Percentiles rank a stretch among this genome's conserved stretches.
phyloP scores from a whole-genome alignment of 116 monocot genomes.

The Papilionanthe hybrid region DNA sequence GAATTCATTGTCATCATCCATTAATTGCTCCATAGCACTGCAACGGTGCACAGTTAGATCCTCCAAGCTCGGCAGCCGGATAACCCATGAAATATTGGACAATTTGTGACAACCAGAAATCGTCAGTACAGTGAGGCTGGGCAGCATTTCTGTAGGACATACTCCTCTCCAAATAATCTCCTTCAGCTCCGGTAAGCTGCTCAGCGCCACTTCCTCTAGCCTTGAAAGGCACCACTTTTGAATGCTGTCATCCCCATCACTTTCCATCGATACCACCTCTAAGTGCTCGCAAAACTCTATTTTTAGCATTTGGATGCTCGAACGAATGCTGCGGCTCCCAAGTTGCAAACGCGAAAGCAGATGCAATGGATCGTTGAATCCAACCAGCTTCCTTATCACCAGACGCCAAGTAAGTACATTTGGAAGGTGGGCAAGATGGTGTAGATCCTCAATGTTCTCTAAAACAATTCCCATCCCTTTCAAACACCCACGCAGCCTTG shows the following conservation, averaged over 20 bases:
- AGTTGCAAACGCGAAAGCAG: neutral
- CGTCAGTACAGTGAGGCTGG: constrained; percentile 1
- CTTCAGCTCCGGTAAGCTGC: neutral
- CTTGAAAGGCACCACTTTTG: neutral
- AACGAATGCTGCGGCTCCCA: neutral
- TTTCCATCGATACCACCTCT: constrained; percentile 8
- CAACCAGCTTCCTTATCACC: neutral
- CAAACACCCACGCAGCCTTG: neutral
- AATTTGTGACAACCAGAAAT: neutral
- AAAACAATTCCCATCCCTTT: constrained; percentile 5
- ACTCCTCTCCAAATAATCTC: constrained; percentile 14
- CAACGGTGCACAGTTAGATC: constrained; percentile 7
- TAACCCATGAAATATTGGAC: constrained; percentile 7
- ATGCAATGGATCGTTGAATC: neutral
- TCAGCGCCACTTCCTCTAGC: neutral
- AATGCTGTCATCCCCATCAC: neutral
- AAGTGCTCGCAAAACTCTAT: neutral
- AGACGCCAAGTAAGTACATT: neutral
- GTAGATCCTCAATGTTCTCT: neutral
- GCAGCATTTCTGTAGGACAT: neutral
- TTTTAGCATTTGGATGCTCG: neutral
- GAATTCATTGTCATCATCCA: neutral
- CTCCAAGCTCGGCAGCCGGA: constrained; percentile 13
- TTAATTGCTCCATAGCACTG: neutral
- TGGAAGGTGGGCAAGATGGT: neutral